Percentiles rank a stretch among this genome's conserved stretches.
phyloP scores from a whole-genome alignment of 108 stramenopile genomes.

The Cyclotella sp. region DNA sequence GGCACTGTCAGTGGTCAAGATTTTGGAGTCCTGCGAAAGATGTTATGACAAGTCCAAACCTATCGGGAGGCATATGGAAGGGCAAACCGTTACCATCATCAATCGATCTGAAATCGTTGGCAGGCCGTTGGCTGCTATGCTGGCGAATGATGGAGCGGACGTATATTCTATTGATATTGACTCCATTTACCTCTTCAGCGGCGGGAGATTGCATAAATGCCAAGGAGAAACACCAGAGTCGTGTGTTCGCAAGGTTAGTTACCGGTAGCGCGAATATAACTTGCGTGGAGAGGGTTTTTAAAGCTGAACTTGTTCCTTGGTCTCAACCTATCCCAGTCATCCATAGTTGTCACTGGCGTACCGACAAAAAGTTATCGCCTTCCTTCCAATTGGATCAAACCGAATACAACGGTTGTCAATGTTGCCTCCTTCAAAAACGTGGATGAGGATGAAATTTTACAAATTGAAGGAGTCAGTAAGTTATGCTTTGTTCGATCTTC shows the following conservation, averaged over 20 bases:
- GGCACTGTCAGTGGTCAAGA: slow-evolving; percentile 91
- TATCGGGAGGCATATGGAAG: slow-evolving; percentile 81
- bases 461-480: slow-evolving; percentile 81
- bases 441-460: slow-evolving; percentile 87
- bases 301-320: not conserved
- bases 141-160: slow-evolving; percentile 96
- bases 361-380: slow-evolving; percentile 92
- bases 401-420: slow-evolving; percentile 94
- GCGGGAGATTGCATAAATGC: slow-evolving; percentile 71
- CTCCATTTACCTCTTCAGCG: slow-evolving; percentile 83
- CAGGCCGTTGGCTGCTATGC: slow-evolving; percentile 95
- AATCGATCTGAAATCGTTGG: slow-evolving; percentile 97
- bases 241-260: slow-evolving; percentile 83
- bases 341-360: slow-evolving; percentile 93
- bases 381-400: slow-evolving; percentile 91
- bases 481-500: not conserved
- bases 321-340: slow-evolving; percentile 54
- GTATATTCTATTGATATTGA: slow-evolving; percentile 97
- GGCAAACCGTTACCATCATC: slow-evolving; percentile 90
- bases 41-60: slow-evolving; percentile 72
- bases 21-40: slow-evolving; percentile 83
- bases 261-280: not conserved
- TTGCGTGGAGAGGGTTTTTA: not conserved
- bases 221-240: slow-evolving; percentile 79
- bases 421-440: slow-evolving; percentile 97